Evolutionary conservation across 2,329 filamentous ascomycete species (phyloP), one percentile per base, ranked within the genome.

Genomic region (Penicillium brasilianum): DNA sequence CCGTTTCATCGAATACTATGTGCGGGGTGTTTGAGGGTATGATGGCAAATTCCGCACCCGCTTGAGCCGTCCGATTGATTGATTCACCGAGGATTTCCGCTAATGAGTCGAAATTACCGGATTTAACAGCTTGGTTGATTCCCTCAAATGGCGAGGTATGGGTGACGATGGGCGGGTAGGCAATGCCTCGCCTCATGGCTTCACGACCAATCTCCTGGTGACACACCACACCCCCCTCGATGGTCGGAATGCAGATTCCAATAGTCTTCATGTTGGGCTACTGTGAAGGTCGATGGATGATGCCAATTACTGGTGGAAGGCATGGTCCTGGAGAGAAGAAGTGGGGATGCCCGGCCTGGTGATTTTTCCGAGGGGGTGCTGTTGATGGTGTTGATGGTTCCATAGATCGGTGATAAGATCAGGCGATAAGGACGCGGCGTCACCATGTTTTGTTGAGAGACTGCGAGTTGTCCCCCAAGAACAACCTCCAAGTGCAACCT

Each of bases 151-250:
- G 20, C 32, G 55, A 44, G 11, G 61, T 61, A 9, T 61, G 50
- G 43, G 61, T 63, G 55, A 57, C 37, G 13, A 63, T 63, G 34
- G 51, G 53, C 51, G 54, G 58, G n/a, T 58, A 58, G 22, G 58
- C 22, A 51, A 62, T 46, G 16, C 60, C 49, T 44, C 57, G 60
- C 36, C 57, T 55, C 41, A 50, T 57, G 36, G 59, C 59, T 41
- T 61, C 59, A 30, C 59, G 55, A 30, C 59, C 61, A 4, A 61
- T 60, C 39, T 63, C 54, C 50, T 61, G 61, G 30, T 58, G 58
- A 18, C 49, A 54, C 16, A 61, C 52, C 7, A 60, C 61, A 8
- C 58, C 50, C 3, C 55, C 56, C 57, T 61, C 56, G 13, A 61
- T 59, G n/a, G 59, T 59, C 14, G 56, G 59, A 32, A 61, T 61